A percentile compares a stretch with the other conserved stretches of the same genome.
phyloP scores from a whole-genome alignment of 2,329 filamentous ascomycete genomes.

The Ceratocystis colombiana region DNA sequence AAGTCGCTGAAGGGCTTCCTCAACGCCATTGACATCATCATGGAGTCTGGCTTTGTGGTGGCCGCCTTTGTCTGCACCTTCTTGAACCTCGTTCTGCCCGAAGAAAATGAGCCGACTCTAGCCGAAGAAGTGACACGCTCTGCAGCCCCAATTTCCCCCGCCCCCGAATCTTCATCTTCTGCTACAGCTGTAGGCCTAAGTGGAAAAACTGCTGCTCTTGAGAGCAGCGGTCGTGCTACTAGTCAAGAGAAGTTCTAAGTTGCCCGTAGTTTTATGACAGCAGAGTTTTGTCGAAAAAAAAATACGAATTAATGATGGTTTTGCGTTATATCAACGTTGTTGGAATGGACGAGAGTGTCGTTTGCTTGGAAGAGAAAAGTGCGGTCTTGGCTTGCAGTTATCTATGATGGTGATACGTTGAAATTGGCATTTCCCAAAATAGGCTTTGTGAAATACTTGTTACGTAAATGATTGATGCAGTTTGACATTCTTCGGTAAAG shows the following conservation, averaged over 20 bases:
- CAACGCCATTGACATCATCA: constrained; percentile 61
- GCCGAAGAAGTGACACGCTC: constrained; percentile 16
- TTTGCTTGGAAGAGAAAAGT: background rate
- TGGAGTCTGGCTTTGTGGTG: constrained; percentile 66
- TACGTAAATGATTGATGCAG: constrained; percentile 14
- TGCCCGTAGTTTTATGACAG: background rate
- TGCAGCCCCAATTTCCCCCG: background rate
- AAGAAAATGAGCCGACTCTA: constrained; percentile 58
- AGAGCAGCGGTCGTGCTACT: constrained; percentile 3
- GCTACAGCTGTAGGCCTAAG: background rate
- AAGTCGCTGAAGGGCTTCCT: constrained; percentile 60
- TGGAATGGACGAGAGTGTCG: background rate
- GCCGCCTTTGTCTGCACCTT: constrained; percentile 62
- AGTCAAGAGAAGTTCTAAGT: constrained; percentile 22
- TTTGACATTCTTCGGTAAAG: background rate
- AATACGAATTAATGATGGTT: too few species aligned
- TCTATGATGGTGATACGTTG: background rate
- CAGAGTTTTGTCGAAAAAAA: too few species aligned
- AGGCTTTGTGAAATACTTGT: background rate
- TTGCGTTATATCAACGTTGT: too few species aligned
- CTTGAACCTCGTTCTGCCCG: constrained; percentile 61
- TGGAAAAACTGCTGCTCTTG: constrained; percentile 12
- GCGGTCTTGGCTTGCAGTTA: background rate
- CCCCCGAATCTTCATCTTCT: background rate
- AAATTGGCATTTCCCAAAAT: constrained; percentile 1